Conservation (phyloP, 2,329 filamentous ascomycete genomes). For the Talaromyces sp. region DNA sequence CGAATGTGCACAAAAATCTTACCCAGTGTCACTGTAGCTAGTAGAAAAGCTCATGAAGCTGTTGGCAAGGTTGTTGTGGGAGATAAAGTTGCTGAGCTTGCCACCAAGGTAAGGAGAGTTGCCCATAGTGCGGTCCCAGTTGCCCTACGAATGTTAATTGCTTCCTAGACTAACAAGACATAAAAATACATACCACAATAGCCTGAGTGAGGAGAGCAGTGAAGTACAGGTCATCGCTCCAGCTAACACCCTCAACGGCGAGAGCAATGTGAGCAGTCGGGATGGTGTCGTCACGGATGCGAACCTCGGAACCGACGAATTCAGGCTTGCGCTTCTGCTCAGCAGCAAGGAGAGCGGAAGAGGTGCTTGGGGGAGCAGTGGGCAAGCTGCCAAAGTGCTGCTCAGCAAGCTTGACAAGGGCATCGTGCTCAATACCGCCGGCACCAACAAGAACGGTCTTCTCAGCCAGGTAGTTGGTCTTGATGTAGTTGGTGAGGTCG, state of each 20-base stretch:
- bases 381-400: conserved; percentile 86
- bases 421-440: conserved; percentile 86
- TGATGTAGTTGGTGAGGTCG: conserved; percentile 94
- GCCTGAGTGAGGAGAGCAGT: conserved; percentile 95
- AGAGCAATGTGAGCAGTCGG: conserved; percentile 96
- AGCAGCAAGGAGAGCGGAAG: conserved; percentile 65
- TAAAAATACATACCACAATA: conserved; percentile 56
- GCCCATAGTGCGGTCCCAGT: conserved; percentile 99
- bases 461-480: conserved; percentile 98
- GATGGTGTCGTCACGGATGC: conserved; percentile 93
- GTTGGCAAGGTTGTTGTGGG: conserved; percentile 93
- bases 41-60: conserved; percentile 99
- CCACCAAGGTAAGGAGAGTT: conserved; percentile 95
- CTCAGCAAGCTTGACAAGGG: conserved; percentile 93
- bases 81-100: conserved; percentile 93
- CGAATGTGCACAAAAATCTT: conserved; percentile 40
- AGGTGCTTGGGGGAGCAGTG: conserved; percentile 66
- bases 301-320: conserved; percentile 93
- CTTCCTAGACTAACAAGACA: background rate
- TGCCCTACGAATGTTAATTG: conserved; percentile 49
- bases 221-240: conserved; percentile 99
- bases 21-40: conserved; percentile 99
- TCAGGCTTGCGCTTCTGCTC: conserved; percentile 80
- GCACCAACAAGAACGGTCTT: conserved; percentile 98
- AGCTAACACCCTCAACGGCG: conserved; percentile 98